Percentiles rank a stretch among this genome's conserved stretches.
phyloP scores from a whole-genome alignment of 164 flowering plant species.

The Houttuynia cordata region DNA sequence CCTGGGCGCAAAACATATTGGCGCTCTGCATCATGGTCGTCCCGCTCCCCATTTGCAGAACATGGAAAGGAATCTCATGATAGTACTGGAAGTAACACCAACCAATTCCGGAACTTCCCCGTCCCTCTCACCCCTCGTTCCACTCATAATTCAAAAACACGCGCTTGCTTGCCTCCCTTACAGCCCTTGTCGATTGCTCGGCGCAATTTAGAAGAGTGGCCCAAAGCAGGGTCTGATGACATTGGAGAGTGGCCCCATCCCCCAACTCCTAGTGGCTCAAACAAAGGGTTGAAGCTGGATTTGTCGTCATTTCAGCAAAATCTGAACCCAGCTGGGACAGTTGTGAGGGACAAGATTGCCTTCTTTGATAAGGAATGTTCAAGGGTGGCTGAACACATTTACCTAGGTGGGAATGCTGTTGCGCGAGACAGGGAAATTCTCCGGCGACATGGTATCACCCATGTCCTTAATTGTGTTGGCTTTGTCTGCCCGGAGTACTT shows the following conservation, averaged over 20 bases:
- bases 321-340: constrained; percentile 25
- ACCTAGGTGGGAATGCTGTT: constrained; percentile 68
- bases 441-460: constrained; percentile 56
- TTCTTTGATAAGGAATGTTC: constrained; percentile 85
- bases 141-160: constrained; percentile 44
- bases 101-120: constrained; percentile 34
- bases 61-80: constrained; percentile 27
- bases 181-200: constrained; percentile 78
- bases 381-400: constrained; percentile 58
- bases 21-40: constrained; percentile 84
- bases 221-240: constrained; percentile 84
- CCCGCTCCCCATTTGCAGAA: constrained; percentile 31
- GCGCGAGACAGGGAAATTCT: constrained; percentile 62
- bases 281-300: constrained; percentile 64
- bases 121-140: constrained; percentile 68
- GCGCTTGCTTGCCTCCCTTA: constrained; percentile 70
- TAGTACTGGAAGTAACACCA: constrained; percentile 17
- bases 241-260: constrained; percentile 85
- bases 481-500: constrained; percentile 85
- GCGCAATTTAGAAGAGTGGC: constrained; percentile 86
- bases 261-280: constrained; percentile 57
- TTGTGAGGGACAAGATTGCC: constrained; percentile 64
- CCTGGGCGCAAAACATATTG: constrained; percentile 42
- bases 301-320: constrained; percentile 47
- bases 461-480: constrained; percentile 87